phyloP scores from a whole-genome alignment of 108 stramenopile genomes.

The Bacterosira constricta region DNA sequence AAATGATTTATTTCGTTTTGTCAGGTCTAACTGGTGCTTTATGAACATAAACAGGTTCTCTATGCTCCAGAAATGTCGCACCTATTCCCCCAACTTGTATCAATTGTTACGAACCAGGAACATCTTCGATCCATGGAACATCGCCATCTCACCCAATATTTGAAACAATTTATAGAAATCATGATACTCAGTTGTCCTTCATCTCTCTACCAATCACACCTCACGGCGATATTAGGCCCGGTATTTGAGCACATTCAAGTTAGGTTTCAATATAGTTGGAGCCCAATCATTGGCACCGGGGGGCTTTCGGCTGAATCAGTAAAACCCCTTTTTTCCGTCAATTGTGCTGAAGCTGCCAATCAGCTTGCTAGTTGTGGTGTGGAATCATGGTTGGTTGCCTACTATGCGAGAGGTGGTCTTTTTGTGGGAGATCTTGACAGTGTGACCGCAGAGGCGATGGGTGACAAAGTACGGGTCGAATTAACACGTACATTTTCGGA shows the following conservation, averaged over 20 bases:
- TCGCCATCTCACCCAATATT: conserved; percentile 82
- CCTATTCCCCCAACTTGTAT: conserved; percentile 67
- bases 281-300: conserved; percentile 47
- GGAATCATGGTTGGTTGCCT: conserved; percentile 73
- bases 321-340: conserved; percentile 54
- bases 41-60: no score
- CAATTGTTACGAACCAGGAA: conserved; percentile 61
- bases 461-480: conserved; percentile 85
- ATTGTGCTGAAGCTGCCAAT: conserved; percentile 59
- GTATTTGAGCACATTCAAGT: conserved; percentile 77
- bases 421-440: conserved; percentile 87
- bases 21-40: neutral
- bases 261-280: conserved; percentile 79
- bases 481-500: conserved; percentile 75
- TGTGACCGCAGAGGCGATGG: conserved; percentile 77
- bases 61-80: conserved; percentile 78
- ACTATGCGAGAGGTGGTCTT: conserved; percentile 80
- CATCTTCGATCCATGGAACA: conserved; percentile 86
- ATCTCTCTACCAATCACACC: conserved; percentile 77
- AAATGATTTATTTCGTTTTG: neutral
- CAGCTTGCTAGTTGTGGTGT: conserved; percentile 54
- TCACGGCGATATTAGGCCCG: conserved; percentile 78
- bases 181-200: conserved; percentile 78
- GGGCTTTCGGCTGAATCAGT: conserved; percentile 40
- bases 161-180: conserved; percentile 88